Base-by-base conservation (phyloP, 2,329 filamentous ascomycete genomes). In the Phoma sp. region DNA sequence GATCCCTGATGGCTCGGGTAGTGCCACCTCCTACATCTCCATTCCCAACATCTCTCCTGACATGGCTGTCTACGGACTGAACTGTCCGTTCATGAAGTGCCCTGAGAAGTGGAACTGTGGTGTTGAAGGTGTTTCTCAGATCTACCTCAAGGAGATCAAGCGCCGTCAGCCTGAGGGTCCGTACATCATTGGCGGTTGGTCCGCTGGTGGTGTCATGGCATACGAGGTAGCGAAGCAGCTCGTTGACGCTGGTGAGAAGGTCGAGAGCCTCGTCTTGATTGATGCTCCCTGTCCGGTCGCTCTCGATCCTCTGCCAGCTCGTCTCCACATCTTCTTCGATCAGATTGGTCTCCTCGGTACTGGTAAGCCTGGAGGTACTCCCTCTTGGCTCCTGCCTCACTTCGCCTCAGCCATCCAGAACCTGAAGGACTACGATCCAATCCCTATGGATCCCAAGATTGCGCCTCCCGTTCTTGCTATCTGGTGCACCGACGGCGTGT, bases 401-500 rank as follows among this genome's bases (percentile, higher is more conserved):
- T 91, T 91, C 71, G 82, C 84, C 0, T 84, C 87, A 22, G 86
- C 86, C 18, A 86, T 91, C 49, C 80, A 82, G 44, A 87, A 87
- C 13, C 78, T 92, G 27, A 87, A 86, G 65, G 85, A 84, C 68
- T 91, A 91, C 74, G 83, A 86, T 10, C 85, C 88, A 6, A 80
- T 82, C 62, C 84, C 84, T 3, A 85, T 89, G 67, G 79, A 86
- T 32, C 78, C 80, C 41, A 80, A 79, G 7, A 81, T 79, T 58
- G 84, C 83, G 35, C 86, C 88, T 35, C 82, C 83, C 22, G 84
- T 86, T 3, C 84, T 83, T 59, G 79, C 85, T 35, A 85, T 91
- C 62, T 91, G 88, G 86, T 89, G 87, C 67, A 84, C 86, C 58
- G 87, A 91, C 55, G 89, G 89, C 58, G 87, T 91, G 4, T 90